Base-by-base conservation (phyloP, 306 rosid species). In the Lithocarpus polystachyus region DNA sequence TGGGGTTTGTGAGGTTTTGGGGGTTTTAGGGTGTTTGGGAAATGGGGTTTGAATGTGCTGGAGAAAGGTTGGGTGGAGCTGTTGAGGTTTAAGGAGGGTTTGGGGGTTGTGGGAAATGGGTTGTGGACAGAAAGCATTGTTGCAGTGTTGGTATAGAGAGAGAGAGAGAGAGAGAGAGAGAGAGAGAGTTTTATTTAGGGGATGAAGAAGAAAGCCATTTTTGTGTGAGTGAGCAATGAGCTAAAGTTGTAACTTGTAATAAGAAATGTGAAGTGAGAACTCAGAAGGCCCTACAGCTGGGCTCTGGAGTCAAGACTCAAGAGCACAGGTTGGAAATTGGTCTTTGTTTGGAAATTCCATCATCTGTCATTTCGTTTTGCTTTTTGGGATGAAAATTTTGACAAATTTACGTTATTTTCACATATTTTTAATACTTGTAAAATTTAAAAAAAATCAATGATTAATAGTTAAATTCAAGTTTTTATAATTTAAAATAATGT, bases 101-200 rank as follows among this genome's bases (percentile, higher is more conserved):
- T 78, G 77, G 77, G 77, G 60, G 26, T 64, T 76, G 82, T 8
- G 82, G 89, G 83, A 52, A 83, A 31, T 1, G 17, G 72, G 72
- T 18, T 85, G 64, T 17, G 88, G 68, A 83, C 81, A 57, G 87
- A 67, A 19, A 82, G 90, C 98, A 93, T 90, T 86, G 80, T 68
- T 43, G 24, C 23, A 1, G 11, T 23, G 15, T 62, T 22, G 2
- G 45, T 7, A 5, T 6, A 28, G 5, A 22, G 40, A 53, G 79
- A 54, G 55, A 35, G n/a, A 18, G 72, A 28, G 5, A 22, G 40
- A 53, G 79, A 54, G 55, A 35, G n/a, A 18, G 72, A 68, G 52
- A 43, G 1, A 10, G n/a, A 1, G n/a, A 48, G 52, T 9, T 35
- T 68, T 67, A 67, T n/a, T 68, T 33, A 67, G 72, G 52, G 48